Base-by-base conservation (phyloP, 129 eudicot species). In the Daucus carota region DNA sequence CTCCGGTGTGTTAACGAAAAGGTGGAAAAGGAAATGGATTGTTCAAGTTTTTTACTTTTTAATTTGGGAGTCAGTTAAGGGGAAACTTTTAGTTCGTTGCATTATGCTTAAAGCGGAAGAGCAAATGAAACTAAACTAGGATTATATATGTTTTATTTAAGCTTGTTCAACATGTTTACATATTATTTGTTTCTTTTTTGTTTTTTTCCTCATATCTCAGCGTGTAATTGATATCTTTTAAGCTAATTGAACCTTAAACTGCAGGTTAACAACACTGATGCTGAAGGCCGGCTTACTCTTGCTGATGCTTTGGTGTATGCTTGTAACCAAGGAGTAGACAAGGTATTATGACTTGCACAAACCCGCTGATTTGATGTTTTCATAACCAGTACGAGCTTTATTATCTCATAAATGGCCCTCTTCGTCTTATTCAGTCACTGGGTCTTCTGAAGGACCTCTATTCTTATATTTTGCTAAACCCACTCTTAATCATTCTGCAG, bases 291-390 rank as follows among this genome's bases (percentile, higher is more conserved):
- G 81, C 97, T 95, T 76, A 95, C 99, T 71, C 99, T 95, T 75
- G 99, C 99, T 45, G 99, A 95, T 85, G 99, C 97, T 77, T 82
- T 95, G 85, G 94, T 95, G 52, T 95, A 95, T 87, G 92, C 99
- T 8, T 95, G 99, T 82, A 91, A 91, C 76, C 99, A 91, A 91
- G 96, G 99, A 50, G 99, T 88, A 59, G 96, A 95, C 16, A 95
- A 95, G 99, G 99, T 91, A 88, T 65, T 24, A 40, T 6, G 43
- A 40, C 7, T 40, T 6, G 40, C 54, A 60, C 44, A 17, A 8
- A 20, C 17, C 33, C 63, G 3, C 57, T 43, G 38, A 43, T 72
- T 72, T 72, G 6, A 20, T 18, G 54, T 72, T 42, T 16, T 29
- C 22, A 43, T 72, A 72, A 72, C 2, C 2, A 5, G 31, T 26